phyloP scores from a whole-genome alignment of 768 basidiomycete genomes.

The Boletus subparvulus region DNA sequence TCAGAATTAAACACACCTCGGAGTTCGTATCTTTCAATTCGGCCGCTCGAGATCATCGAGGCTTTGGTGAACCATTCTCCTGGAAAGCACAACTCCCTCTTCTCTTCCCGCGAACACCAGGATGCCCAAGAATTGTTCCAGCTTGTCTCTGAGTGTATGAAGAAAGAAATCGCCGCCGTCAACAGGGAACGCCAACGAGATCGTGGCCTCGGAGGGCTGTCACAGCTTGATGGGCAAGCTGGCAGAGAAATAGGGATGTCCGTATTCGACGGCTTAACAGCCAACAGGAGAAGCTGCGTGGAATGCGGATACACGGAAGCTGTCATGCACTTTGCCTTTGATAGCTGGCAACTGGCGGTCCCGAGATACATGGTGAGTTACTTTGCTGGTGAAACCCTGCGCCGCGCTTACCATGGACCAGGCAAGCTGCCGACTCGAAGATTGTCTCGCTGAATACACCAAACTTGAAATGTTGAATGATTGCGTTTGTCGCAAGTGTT shows the following conservation, averaged over 20 bases:
- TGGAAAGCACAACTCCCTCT: constrained; percentile 59
- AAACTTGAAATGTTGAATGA: constrained; percentile 85
- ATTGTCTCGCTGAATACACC: constrained; percentile 87
- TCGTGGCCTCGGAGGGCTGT: constrained; percentile 65
- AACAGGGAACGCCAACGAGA: constrained; percentile 70
- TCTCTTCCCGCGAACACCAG: constrained; percentile 92
- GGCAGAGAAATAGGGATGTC: constrained; percentile 53
- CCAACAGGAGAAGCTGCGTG: constrained; percentile 84
- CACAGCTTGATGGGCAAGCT: constrained; percentile 22
- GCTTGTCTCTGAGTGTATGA: constrained; percentile 85
- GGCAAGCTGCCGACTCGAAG: constrained; percentile 70
- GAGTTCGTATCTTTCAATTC: constrained; percentile 56
- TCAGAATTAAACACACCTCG: constrained; percentile 67
- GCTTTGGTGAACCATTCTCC: constrained; percentile 58
- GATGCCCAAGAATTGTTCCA: constrained; percentile 99
- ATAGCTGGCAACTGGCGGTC: constrained; percentile 79
- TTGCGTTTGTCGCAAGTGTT: constrained; percentile 91
- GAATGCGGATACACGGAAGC: constrained; percentile 92
- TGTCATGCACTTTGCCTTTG: constrained; percentile 88
- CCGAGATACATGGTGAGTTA: constrained; percentile 60
- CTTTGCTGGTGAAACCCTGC: constrained; percentile 1
- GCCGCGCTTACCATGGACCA: constrained; percentile 29
- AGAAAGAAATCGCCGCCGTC: constrained; percentile 76
- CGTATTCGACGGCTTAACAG: constrained; percentile 88
- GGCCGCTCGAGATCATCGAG: constrained; percentile 70